Evolutionary conservation across 257 asterid species (phyloP).

Genomic region (Capsicum pubescens): DNA sequence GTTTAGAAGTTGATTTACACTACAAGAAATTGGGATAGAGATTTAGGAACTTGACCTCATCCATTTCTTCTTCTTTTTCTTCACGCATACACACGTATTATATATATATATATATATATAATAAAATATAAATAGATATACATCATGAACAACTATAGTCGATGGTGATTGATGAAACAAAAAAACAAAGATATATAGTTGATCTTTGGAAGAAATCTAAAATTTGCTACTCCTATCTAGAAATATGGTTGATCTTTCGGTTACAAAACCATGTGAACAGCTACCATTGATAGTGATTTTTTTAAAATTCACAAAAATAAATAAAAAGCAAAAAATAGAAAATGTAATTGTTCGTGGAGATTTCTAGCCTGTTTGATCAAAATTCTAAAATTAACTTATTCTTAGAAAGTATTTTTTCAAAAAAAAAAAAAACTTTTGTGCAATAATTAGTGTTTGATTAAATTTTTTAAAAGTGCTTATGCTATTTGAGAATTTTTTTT

Average conservation of each 20-base stretch:
- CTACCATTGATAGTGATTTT: constrained; percentile 26
- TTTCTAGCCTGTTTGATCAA: background rate
- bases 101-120: background rate
- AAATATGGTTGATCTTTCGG: background rate
- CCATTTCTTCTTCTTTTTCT: background rate
- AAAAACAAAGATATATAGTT: background rate
- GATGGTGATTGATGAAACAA: background rate
- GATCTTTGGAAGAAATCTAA: constrained; percentile 3
- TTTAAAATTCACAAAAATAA: background rate
- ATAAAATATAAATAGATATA: background rate
- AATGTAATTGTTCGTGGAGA: no score
- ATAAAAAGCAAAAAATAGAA: background rate
- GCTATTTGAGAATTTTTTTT: no score
- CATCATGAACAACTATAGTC: constrained; percentile 4
- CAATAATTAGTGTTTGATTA: no score
- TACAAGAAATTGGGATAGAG: constrained; percentile 9
- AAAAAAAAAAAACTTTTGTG: no score
- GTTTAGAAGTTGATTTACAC: background rate
- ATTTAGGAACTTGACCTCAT: constrained; percentile 1
- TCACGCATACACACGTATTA: background rate
- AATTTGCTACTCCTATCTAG: background rate
- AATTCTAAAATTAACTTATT: no score
- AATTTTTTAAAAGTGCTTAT: no score
- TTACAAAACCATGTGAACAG: constrained; percentile 30
- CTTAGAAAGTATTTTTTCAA: no score